These are phyloP conservation scores for Globisporangium uncinulatum DNA, from an alignment of 352 stramenopile species.

Conservation along the genomic window DNA sequence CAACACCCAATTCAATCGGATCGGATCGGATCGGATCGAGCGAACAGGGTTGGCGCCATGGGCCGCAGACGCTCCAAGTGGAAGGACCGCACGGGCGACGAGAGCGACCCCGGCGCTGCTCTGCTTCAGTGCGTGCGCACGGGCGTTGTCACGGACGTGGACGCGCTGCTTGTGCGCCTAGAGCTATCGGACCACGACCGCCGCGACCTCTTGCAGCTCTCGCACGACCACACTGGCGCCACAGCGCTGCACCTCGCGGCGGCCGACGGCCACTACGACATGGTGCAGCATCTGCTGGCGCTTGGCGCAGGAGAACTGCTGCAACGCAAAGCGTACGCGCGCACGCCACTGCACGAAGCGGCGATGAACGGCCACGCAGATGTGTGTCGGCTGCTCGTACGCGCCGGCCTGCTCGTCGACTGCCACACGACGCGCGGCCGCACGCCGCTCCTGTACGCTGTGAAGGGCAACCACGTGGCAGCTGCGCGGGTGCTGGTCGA, in stretches of 20 bases:
- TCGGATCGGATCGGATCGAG: too few species aligned
- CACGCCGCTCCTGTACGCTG: constrained; percentile 74
- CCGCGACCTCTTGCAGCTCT: constrained; percentile 47
- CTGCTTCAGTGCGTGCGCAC: constrained; percentile 49
- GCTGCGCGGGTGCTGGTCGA: constrained; percentile 37
- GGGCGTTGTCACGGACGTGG: constrained; percentile 28
- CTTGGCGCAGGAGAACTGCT: constrained; percentile 56
- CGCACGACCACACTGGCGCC: constrained; percentile 60
- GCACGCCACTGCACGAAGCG: constrained; percentile 69
- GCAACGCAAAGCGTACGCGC: constrained; percentile 57
- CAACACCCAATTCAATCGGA: too few species aligned
- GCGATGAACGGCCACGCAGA: constrained; percentile 56
- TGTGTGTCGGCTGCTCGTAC: constrained; percentile 44
- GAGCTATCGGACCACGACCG: constrained; percentile 3
- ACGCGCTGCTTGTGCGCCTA: constrained; percentile 20
- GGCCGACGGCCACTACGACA: constrained; percentile 39
- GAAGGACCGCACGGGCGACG: constrained; percentile 32
- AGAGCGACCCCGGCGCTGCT: constrained; percentile 22
- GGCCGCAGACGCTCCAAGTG: constrained; percentile 63
- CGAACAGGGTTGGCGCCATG: constrained; percentile 19
- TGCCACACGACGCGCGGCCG: constrained; percentile 72
- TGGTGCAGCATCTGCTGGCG: constrained; percentile 39
- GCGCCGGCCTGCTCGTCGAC: constrained; percentile 54
- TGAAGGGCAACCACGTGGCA: constrained; percentile 55
- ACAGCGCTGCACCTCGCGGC: constrained; percentile 62